These are phyloP conservation scores for Chalciporus chontae DNA, from an alignment of 768 basidiomycete species.

Conservation along the genomic window DNA sequence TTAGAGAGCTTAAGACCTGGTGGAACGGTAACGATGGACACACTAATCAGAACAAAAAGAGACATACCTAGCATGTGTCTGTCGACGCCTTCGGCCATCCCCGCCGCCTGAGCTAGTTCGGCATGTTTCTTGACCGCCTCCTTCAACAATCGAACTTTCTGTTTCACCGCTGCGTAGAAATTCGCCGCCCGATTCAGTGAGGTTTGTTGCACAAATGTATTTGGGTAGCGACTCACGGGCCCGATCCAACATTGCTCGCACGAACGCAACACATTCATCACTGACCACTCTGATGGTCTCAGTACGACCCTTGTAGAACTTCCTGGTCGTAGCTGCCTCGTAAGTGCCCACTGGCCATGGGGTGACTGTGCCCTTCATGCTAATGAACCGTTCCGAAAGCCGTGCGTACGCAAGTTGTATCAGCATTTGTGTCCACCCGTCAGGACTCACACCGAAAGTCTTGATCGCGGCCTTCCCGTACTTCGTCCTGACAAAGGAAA, in stretches of 20 bases:
- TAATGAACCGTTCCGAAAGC: slow-evolving; percentile 41
- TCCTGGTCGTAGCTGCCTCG: slow-evolving; percentile 89
- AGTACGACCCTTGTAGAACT: slow-evolving; percentile 85
- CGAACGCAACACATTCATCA: slow-evolving; percentile 73
- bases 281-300: slow-evolving; percentile 90
- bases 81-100: slow-evolving; percentile 75
- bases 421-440: slow-evolving; percentile 92
- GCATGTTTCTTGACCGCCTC: slow-evolving; percentile 65
- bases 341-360: slow-evolving; percentile 77
- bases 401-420: slow-evolving; percentile 87
- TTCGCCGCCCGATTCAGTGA: neutral
- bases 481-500: slow-evolving; percentile 58
- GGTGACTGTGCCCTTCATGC: slow-evolving; percentile 18
- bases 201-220: neutral
- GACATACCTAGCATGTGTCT: slow-evolving; percentile 78
- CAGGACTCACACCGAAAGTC: slow-evolving; percentile 83
- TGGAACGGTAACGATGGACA: neutral
- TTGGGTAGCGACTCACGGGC: slow-evolving; percentile 22
- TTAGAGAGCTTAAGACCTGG: slow-evolving; percentile 71
- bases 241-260: slow-evolving; percentile 65
- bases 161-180: slow-evolving; percentile 24
- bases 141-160: slow-evolving; percentile 52
- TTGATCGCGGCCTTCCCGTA: slow-evolving; percentile 91
- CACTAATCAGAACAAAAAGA: neutral
- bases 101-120: slow-evolving; percentile 59